Conservation (phyloP, 345 rosid genomes). For the Conringia planisiliqua region DNA sequence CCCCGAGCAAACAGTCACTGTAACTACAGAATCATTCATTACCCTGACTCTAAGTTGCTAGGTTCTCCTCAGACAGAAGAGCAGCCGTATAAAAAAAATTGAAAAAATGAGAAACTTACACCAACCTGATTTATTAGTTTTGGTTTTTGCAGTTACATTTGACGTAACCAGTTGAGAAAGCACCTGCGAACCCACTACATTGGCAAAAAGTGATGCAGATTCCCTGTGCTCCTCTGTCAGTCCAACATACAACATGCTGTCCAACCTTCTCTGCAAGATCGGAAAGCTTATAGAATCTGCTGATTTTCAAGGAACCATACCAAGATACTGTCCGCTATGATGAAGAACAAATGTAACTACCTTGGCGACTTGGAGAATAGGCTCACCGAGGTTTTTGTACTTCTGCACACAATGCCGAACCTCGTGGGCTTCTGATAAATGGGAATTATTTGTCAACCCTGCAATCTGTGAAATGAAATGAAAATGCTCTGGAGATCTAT, state of each 20-base stretch:
- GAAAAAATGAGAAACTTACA: conserved; percentile 16
- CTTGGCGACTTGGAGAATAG: conserved; percentile 88
- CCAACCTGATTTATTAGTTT: conserved; percentile 29
- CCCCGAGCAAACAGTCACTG: background rate
- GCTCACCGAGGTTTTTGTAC: conserved; percentile 62
- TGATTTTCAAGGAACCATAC: conserved; percentile 21
- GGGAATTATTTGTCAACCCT: conserved; percentile 93
- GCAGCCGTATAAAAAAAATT: background rate
- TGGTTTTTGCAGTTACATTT: conserved; percentile 32
- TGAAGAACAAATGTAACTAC: conserved; percentile 40
- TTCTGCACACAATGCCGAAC: conserved; percentile 84
- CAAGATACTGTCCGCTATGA: background rate
- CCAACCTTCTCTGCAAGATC: conserved; percentile 91
- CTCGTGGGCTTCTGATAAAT: conserved; percentile 63
- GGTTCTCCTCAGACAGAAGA: conserved; percentile 6
- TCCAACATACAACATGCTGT: conserved; percentile 90
- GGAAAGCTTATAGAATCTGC: conserved; percentile 44
- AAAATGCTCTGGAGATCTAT: conserved; percentile 32
- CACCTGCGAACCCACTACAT: conserved; percentile 91
- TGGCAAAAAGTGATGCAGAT: conserved; percentile 90
- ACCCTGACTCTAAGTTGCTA: conserved; percentile 4
- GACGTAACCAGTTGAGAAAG: conserved; percentile 58
- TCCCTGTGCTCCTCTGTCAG: conserved; percentile 89
- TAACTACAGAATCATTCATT: conserved; percentile 1
- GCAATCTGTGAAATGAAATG: conserved; percentile 62